Conservation (phyloP, 129 eudicot species). For the Ambrosia artemisiifolia region DNA sequence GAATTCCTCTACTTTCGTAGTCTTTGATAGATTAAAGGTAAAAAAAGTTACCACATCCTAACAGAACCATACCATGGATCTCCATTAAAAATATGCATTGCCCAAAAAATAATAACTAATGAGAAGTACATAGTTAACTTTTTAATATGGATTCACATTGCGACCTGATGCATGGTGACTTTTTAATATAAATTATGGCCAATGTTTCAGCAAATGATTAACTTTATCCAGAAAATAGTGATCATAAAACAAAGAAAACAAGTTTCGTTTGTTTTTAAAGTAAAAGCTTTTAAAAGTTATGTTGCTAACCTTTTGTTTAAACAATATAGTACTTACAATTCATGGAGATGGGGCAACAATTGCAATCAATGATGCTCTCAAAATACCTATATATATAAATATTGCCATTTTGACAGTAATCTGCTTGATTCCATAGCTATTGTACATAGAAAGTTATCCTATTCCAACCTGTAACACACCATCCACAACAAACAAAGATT, state of each 20-base stretch:
- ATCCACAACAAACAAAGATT: too few species aligned
- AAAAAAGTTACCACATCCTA: too few species aligned
- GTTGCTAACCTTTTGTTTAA: slow-evolving; percentile 93
- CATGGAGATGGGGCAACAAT: slow-evolving; percentile 97
- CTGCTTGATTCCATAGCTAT: slow-evolving; percentile 58
- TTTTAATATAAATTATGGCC: background rate
- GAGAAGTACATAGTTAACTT: too few species aligned
- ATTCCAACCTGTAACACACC: slow-evolving; percentile 92
- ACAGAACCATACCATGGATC: too few species aligned
- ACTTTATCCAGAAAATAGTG: background rate
- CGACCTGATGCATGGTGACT: slow-evolving; percentile 12
- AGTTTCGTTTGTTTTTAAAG: background rate
- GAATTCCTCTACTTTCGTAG: too few species aligned
- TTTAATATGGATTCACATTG: too few species aligned
- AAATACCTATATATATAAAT: slow-evolving; percentile 54
- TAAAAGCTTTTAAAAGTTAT: slow-evolving; percentile 8
- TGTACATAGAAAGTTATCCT: slow-evolving; percentile 70
- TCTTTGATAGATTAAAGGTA: too few species aligned
- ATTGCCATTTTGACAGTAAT: background rate
- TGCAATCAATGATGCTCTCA: slow-evolving; percentile 86
- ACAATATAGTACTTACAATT: too few species aligned
- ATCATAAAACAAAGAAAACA: background rate
- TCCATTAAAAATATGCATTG: too few species aligned
- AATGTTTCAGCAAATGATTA: background rate
- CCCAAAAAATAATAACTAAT: too few species aligned